Base-by-base conservation (phyloP, 129 eudicot species). In the Erigeron canadensis region DNA sequence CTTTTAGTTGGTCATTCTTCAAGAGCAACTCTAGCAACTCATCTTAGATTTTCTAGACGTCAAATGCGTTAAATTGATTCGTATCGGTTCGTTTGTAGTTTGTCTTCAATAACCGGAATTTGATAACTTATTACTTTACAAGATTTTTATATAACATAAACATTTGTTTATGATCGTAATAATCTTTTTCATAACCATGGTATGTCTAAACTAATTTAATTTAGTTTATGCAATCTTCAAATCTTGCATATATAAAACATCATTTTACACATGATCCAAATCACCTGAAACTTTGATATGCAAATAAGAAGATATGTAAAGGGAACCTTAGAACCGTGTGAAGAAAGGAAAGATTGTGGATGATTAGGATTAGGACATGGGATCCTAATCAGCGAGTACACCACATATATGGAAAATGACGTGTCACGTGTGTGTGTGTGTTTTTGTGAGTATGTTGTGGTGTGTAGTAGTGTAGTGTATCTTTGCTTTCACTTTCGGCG, bases 401-500 rank as follows among this genome's bases (percentile, higher is more conserved):
- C 47, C 70, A 68, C 62, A 60, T 54, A 63, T 39, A 47, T 69
- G 75, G 64, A 61, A 51, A 39, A 60, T 77, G 81, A 77, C 75
- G 76, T 69, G 81, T 77, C 75, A 61, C 38, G 28, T 57, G 64
- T 61, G 54, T 77, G 56, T 48, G 19, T 28, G 34, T 28, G 34
- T 23, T 23, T 23, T 1, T 23, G 34, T 28, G n/a, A n/a, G 1
- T 28, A 3, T 28, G 34, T 28, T 28, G 34, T 28, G 34, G 50
- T 71, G 73, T 54, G 46, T 37, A 48, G 43, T 73, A 64, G 73
- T 54, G 46, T 37, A 48, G 43, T 73, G 71, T 64, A 51, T 63
- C 71, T 69, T 60, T 69, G 65, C 64, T 60, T 57, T 63, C 63
- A 45, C 83, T 79, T 79, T 79, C 83, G 83, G 83, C 75, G 79